Evolutionary conservation across 805 yeast species (phyloP).

Genomic region (Saturnispora ahearnii): DNA sequence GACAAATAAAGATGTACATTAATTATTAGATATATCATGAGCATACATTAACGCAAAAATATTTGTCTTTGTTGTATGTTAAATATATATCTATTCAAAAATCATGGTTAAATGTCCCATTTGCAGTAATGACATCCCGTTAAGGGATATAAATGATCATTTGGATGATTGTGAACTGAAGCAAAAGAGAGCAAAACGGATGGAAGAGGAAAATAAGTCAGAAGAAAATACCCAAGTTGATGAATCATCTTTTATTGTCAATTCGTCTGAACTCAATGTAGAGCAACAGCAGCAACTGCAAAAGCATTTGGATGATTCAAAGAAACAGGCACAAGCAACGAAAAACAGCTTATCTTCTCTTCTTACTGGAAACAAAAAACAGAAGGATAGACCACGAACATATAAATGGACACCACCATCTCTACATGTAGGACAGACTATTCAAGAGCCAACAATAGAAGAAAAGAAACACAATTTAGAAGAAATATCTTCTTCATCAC

Average conservation of each 20-base stretch:
- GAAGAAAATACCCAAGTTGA: background rate
- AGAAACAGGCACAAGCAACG: background rate
- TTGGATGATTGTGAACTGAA: constrained; percentile 24
- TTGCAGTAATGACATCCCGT: constrained; percentile 23
- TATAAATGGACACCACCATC: constrained; percentile 10
- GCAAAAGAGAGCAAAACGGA: background rate
- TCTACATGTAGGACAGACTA: background rate
- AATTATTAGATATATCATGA: background rate
- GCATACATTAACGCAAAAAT: background rate
- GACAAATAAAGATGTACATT: background rate
- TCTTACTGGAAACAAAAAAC: constrained; percentile 7
- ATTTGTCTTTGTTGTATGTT: background rate
- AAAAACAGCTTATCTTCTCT: constrained; percentile 5
- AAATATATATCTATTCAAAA: background rate
- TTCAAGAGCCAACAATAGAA: background rate
- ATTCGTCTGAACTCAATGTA: background rate
- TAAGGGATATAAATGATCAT: constrained; percentile 28
- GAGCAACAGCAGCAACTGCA: background rate
- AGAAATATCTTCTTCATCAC: background rate
- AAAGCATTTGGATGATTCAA: background rate
- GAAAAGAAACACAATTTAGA: background rate
- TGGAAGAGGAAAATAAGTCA: background rate
- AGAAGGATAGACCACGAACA: constrained; percentile 8
- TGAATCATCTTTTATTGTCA: background rate
- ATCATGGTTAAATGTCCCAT: constrained; percentile 30